Conservation (phyloP, 768 basidiomycete genomes). For the Basidioascus undulatus region DNA sequence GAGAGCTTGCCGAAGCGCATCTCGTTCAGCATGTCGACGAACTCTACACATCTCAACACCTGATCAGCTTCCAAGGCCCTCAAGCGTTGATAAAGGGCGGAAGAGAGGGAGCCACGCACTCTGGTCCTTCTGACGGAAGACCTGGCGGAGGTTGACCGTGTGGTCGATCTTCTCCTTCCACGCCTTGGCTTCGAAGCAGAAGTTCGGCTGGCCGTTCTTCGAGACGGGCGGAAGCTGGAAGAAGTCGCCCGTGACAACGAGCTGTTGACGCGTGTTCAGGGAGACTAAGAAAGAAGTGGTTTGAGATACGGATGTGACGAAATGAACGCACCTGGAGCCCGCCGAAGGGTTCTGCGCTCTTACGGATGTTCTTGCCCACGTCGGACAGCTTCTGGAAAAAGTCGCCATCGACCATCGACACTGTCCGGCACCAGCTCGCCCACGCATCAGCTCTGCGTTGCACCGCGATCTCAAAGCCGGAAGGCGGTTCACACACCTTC, state of each 20-base stretch:
- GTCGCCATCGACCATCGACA: slow-evolving; percentile 70
- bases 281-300: background rate
- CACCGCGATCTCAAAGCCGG: background rate
- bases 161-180: slow-evolving; percentile 54
- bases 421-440: slow-evolving; percentile 21
- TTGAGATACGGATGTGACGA: background rate
- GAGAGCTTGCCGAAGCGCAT: slow-evolving; percentile 76
- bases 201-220: slow-evolving; percentile 42
- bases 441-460: background rate
- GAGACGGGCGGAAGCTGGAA: slow-evolving; percentile 89
- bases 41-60: slow-evolving; percentile 28
- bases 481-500: slow-evolving; percentile 32
- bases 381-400: slow-evolving; percentile 62
- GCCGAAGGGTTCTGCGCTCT: slow-evolving; percentile 51
- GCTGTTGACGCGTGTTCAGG: slow-evolving; percentile 25
- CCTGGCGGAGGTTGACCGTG: slow-evolving; percentile 80
- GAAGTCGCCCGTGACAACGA: slow-evolving; percentile 89
- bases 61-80: slow-evolving; percentile 1
- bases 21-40: slow-evolving; percentile 91
- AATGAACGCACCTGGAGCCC: slow-evolving; percentile 50
- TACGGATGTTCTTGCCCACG: slow-evolving; percentile 26
- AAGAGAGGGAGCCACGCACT: slow-evolving; percentile 24
- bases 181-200: slow-evolving; percentile 67
- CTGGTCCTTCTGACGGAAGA: slow-evolving; percentile 82
- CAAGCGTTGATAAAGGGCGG: slow-evolving; percentile 1